Base-by-base conservation (phyloP, 2,329 filamentous ascomycete species). In the Fusarium pseudoanthophilum region DNA sequence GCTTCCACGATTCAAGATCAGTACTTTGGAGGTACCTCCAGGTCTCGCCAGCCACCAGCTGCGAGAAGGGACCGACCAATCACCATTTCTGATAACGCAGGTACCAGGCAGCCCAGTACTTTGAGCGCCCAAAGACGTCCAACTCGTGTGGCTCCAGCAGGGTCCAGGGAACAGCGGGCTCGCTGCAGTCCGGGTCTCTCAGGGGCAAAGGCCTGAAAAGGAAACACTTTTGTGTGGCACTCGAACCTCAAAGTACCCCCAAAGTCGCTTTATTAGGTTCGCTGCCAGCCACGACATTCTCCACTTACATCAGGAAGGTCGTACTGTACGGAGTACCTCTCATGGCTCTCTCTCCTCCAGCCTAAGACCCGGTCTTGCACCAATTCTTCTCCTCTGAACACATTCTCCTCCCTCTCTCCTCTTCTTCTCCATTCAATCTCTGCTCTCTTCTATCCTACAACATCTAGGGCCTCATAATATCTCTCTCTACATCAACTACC, bases 151-250 rank as follows among this genome's bases (percentile, higher is more conserved):
- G 64, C 68, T 74, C 58, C 49, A 69, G 64, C 67, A 65, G 67
- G 67, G 65, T 69, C 51, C 26, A 69, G 18, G 40, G 45, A 32
- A 69, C 36, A 46, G 30, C 36, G 59, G 64, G 53, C 37, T 69
- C 45, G 53, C 56, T 69, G 59, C 67, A 72, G 46, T 55, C 45
- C 26, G 20, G 45, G 20, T 30, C 58, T 51, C 52, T 61, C 67
- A 74, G 71, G 71, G 71, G 68, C 40, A 69, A 71, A 46, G 45
- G 24, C 51, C 70, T 56, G 60, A 72, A 60, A 39, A 62, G 67
- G 58, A 74, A 73, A 73, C 42, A 69, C 30, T 30, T 49, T 32
- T 49, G 48, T 28, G 45, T 53, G 60, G 48, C 60, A 43, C 37
- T 28, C 36, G 34, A 28, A 53, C 48, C 42, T 39, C 7, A 20